Base-by-base conservation (phyloP, 805 yeast genomes). In the Myxozyma udenii region DNA sequence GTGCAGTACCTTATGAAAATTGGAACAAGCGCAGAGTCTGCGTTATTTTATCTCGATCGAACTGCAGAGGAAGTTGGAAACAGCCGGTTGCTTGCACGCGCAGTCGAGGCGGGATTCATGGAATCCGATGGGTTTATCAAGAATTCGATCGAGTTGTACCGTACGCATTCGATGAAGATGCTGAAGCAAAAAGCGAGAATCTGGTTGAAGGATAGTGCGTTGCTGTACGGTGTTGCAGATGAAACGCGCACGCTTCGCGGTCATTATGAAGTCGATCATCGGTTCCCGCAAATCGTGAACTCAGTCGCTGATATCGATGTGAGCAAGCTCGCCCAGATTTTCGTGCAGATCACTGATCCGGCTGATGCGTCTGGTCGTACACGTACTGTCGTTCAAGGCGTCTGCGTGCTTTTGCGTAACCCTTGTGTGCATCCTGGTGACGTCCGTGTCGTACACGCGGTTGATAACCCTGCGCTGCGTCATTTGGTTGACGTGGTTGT, bases 381-480 rank as follows among this genome's bases (percentile, higher is more conserved):
- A 11, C 44, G 41, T 18, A 49, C 48, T 3, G 22, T 44, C 7
- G 32, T 49, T n/a, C 12, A 16, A 18, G 53, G 53, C 3, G 14
- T 44, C 16, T 43, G 48, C 22, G 14, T 49, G n/a, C 48, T 49
- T 25, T 44, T 43, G 9, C 35, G 53, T 5, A 44, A 43, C 18
- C 53, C 53, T 9, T 24, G 48, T 12, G n/a, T 49, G 18, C 48
- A 43, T 37, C 53, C 53, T 6, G 53, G 53, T 19, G 48, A 49
- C 18, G 33, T 49, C 4, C 37, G 53, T 5, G 30, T 49, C 14
- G 47, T 41, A 23, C 25, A 35, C 14, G 48, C 48, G 16, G 49
- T 43, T 23, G 37, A 32, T 2, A 28, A 41, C 5, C n/a, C 19
- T 14, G 40, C 39, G 19, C 44, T 44, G 14, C 24, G 39, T 9